Evolutionary conservation across 2,329 filamentous ascomycete genomes (phyloP).

Genomic region (Chaetomiaceae sp.): DNA sequence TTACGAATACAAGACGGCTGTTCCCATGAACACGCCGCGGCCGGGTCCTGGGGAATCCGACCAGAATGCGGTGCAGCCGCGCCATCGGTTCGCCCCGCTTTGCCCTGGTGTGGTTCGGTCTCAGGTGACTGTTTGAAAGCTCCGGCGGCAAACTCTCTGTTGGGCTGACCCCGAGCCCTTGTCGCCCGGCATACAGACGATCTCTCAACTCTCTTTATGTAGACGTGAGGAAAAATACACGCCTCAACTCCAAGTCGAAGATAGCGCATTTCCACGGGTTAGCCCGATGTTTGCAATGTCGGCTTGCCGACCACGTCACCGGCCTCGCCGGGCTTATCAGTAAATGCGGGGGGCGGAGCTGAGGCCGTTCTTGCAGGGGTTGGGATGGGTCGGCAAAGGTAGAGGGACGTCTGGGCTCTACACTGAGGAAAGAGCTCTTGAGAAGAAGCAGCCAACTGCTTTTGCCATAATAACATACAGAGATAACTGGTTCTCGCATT

Average conservation of each 20-base stretch:
- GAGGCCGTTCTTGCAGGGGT: neutral
- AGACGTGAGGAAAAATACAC: neutral
- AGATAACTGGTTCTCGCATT: no score
- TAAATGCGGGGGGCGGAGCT: constrained; percentile 16
- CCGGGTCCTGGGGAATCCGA: no score
- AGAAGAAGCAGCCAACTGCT: no score
- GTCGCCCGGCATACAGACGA: no score
- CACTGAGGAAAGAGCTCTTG: neutral
- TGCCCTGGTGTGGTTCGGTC: neutral
- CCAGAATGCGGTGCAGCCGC: neutral
- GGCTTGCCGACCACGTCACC: constrained; percentile 18
- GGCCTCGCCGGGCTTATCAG: constrained; percentile 14
- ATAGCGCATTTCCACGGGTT: neutral
- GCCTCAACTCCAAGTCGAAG: neutral
- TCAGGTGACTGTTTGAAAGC: neutral
- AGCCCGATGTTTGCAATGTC: neutral
- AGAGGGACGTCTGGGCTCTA: neutral
- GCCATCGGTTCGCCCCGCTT: neutral
- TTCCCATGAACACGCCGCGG: no score
- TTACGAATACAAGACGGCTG: no score
- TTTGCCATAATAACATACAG: no score
- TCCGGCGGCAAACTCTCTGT: neutral
- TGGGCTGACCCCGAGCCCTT: no score
- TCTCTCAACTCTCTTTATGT: no score
- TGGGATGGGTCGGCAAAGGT: neutral